Evolutionary conservation across 2,329 filamentous ascomycete species (phyloP), one percentile per base, ranked within the genome.

Genomic region (Fusarium sororula): DNA sequence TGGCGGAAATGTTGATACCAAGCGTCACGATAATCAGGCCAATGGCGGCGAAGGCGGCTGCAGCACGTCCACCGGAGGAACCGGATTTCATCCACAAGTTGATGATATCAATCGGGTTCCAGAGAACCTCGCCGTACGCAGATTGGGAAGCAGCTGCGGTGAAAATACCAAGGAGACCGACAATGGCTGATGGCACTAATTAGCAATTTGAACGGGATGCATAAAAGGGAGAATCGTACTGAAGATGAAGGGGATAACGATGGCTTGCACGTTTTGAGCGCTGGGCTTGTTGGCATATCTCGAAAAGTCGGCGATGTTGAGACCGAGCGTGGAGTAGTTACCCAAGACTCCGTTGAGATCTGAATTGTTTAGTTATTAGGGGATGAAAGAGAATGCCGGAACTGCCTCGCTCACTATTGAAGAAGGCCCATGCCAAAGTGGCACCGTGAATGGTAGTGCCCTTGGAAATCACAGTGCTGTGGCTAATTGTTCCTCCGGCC

Each of bases 341-440:
- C 58, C 58, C 58, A 61, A 61, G 47, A 61, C 58, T 61, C 58
- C 58, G 30, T 61, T 61, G 11, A 61, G 58, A 44, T 61, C 58
- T 61, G 11, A 6, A 37, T 37, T 37, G 3, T 30, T 44, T 20
- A 61, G 30, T 5, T 44, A 10, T 24, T 17, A 44, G 20, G 0
- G 38, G 14, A 24, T 44, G n/a, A 12, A 30, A 37, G 2, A 55
- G 14, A 55, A 20, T 3, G 15, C 28, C 20, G 10, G 20, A 28
- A 55, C n/a, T 37, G 48, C 11, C 18, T 37, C 11, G 6, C 58
- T 61, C 48, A 61, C 58, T 61, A 1, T 61, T 61, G 14, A 61
- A 61, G 30, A 61, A 61, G 5, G 58, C 48, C 58, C 58, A 61
- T 30, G 58, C 47, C 48, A 61, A 44, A n/a, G 58, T 61, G 13